A percentile compares a stretch with the other conserved stretches of the same genome.
These are phyloP conservation scores for Byssochlamys sp. DNA, from an alignment of 2,329 filamentous ascomycete species.

Conservation along the genomic window DNA sequence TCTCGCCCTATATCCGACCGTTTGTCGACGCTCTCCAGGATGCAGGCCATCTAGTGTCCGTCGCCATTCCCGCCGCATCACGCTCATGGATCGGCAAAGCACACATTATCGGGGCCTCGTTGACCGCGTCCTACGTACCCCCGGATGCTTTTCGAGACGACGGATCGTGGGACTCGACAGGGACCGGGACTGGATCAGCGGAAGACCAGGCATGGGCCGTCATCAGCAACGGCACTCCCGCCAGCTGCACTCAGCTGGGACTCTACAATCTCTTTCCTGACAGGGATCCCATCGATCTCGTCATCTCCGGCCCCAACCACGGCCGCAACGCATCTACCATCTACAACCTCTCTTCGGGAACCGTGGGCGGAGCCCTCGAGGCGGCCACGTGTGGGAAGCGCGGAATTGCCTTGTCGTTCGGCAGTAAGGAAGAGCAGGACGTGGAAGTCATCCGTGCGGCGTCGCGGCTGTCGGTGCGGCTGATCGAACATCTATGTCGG, in stretches of 20 bases:
- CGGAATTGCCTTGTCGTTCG: constrained; percentile 72
- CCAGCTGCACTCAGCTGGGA: constrained; percentile 67
- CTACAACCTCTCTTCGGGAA: constrained; percentile 65
- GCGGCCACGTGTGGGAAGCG: constrained; percentile 58
- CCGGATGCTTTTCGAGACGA: constrained; percentile 46
- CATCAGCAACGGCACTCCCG: constrained; percentile 65
- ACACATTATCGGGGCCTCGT: constrained; percentile 76
- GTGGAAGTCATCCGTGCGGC: constrained; percentile 64
- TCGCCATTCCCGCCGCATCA: constrained; percentile 77
- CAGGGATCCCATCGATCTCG: constrained; percentile 58
- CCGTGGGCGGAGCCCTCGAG: constrained; percentile 65
- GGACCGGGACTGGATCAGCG: constrained; percentile 14
- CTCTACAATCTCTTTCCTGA: constrained; percentile 65
- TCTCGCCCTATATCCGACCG: constrained; percentile 65
- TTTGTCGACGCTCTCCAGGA: constrained; percentile 58
- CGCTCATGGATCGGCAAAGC: constrained; percentile 95
- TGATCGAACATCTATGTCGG: constrained; percentile 63
- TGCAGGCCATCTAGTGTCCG: constrained; percentile 71
- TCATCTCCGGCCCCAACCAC: constrained; percentile 69
- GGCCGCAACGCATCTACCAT: constrained; percentile 69
- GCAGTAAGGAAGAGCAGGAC: constrained; percentile 71
- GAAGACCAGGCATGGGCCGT: constrained; percentile 59
- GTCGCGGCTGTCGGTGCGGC: constrained; percentile 57
- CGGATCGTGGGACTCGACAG: constrained; percentile 39
- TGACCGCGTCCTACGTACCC: constrained; percentile 71